Evolutionary conservation across 768 basidiomycete species (phyloP), one percentile per base, ranked within the genome.

Genomic region (Mycena leptocephala): DNA sequence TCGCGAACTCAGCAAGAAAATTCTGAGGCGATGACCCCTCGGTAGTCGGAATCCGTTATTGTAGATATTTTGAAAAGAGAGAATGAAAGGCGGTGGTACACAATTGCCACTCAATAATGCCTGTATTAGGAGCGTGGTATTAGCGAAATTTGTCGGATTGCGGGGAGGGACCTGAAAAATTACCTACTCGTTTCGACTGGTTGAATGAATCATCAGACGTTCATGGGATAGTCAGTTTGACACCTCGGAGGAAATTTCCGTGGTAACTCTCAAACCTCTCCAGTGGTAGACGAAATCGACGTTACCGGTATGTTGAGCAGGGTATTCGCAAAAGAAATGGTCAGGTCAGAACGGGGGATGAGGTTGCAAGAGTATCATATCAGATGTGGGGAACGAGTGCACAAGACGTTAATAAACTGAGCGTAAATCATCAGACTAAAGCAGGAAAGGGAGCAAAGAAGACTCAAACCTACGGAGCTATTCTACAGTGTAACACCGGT

Each of bases 401-500:
- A 65, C 64, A 65, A 65, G 48, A 65, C 43, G 64, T 65, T 51
- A 65, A 65, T 32, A 65, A 65, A 65, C 64, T 65, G 64, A 65
- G 64, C 46, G 46, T 65, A 65, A 65, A 65, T 65, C 64, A 65
- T 65, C 64, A 65, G 64, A 65, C 63, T 64, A 64, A 64, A 46
- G 63, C n/a, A n/a, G n/a, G n/a, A n/a, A n/a, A 61, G 41, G 41
- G 46, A 64, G 63, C 41, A 64, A 64, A 64, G 26, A 64, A 64
- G 63, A 64, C 63, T 43, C 63, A 64, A 64, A 64, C 63, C 63
- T 64, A 64, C 63, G 28, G 63, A 64, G 61, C 41, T 64, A 64
- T 43, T 64, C 43, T 64, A 64, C 63, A 46, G 41, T 61, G 59
- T 61, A 61, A 61, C 59, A n/a, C 59, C 59, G 59, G 63, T 64